Evolutionary conservation across 176 grass and related monocot genomes (phyloP).

Genomic region (Puccinellia tenuiflora): DNA sequence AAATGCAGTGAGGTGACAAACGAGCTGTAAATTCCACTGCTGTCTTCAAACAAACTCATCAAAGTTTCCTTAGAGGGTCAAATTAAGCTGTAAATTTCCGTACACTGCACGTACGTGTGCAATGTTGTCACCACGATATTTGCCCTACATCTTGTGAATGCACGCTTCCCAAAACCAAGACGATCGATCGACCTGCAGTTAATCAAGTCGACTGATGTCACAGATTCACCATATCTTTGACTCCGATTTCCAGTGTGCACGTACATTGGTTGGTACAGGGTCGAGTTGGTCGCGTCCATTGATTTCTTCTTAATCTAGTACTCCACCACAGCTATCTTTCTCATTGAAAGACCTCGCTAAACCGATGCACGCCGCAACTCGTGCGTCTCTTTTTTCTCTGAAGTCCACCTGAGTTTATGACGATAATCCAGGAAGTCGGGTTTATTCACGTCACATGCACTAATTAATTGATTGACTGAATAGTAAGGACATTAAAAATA

Average conservation of each 20-base stretch:
- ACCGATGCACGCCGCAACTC: neutral
- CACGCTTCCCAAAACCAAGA: no score
- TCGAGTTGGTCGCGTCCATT: neutral
- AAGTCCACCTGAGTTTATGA: neutral
- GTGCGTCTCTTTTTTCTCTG: neutral
- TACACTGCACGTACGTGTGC: no score
- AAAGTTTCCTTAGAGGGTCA: no score
- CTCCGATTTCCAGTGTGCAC: neutral
- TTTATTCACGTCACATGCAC: neutral
- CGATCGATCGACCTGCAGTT: no score
- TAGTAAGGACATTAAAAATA: no score
- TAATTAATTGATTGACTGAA: neutral
- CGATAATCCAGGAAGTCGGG: neutral
- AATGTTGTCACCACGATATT: no score
- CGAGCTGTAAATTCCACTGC: no score
- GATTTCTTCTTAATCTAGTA: neutral
- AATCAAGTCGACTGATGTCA: neutral
- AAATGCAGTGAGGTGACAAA: no score
- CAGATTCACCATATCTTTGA: neutral
- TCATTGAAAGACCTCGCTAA: neutral
- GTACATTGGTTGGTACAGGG: neutral
- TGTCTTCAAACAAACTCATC: no score
- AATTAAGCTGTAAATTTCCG: no score
- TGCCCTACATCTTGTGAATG: no score
- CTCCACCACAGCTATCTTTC: neutral